phyloP scores from a whole-genome alignment of 495 filamentous ascomycete genomes.

The Aspergillus bridgeri region DNA sequence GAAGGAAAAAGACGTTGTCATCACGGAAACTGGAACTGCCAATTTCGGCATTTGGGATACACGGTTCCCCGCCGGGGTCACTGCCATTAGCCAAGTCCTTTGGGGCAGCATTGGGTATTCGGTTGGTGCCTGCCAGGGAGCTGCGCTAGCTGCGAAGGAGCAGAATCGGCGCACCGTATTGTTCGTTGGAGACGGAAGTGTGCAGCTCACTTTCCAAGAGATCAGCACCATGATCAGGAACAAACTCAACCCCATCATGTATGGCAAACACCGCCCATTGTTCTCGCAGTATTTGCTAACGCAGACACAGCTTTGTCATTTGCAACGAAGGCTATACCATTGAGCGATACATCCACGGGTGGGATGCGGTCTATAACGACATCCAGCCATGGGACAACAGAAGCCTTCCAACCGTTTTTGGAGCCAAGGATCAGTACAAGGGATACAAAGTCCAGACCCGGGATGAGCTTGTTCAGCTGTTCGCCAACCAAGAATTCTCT shows the following conservation, averaged over 20 bases:
- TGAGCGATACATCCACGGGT: slow-evolving; percentile 54
- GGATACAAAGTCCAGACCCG: slow-evolving; percentile 70
- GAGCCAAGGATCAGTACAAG: slow-evolving; percentile 56
- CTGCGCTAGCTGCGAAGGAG: slow-evolving; percentile 68
- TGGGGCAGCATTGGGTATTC: slow-evolving; percentile 89
- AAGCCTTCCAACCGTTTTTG: slow-evolving; percentile 65
- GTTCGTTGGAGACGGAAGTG: slow-evolving; percentile 83
- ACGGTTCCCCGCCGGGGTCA: slow-evolving; percentile 71
- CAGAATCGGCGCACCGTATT: slow-evolving; percentile 67
- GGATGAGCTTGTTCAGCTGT: slow-evolving; percentile 63
- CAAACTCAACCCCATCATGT: slow-evolving; percentile 75
- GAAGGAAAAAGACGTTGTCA: slow-evolving; percentile 69
- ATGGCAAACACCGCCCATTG: slow-evolving; percentile 22
- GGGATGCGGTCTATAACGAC: slow-evolving; percentile 78
- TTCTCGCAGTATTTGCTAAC: slow-evolving; percentile 2
- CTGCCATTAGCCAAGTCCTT: slow-evolving; percentile 76
- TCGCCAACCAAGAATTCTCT: slow-evolving; percentile 64
- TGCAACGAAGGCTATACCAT: slow-evolving; percentile 59
- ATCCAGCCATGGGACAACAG: slow-evolving; percentile 70
- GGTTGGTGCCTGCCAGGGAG: slow-evolving; percentile 74
- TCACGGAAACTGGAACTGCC: slow-evolving; percentile 86
- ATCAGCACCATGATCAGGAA: slow-evolving; percentile 81
- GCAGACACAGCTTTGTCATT: slow-evolving; percentile 51
- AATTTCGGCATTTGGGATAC: slow-evolving; percentile 92
- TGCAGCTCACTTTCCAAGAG: slow-evolving; percentile 83